phyloP scores from a whole-genome alignment of 2,329 filamentous ascomycete genomes.

The Botrytis squamosa region DNA sequence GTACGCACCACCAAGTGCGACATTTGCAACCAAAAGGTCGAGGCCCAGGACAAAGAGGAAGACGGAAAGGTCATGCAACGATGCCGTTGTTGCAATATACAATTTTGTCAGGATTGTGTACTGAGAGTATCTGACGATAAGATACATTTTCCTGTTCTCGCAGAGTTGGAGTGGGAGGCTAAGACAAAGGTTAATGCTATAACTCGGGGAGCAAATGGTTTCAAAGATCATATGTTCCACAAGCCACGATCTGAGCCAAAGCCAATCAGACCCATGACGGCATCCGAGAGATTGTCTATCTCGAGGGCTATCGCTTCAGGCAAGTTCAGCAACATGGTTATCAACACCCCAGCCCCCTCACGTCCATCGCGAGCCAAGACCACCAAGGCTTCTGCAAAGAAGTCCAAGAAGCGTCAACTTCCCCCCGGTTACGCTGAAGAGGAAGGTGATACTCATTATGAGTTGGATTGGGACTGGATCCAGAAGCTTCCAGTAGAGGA shows the following conservation, averaged over 20 bases:
- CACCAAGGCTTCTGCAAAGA: neutral
- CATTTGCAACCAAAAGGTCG: neutral
- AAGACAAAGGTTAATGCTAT: neutral
- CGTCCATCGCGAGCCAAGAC: neutral
- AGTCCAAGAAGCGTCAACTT: neutral
- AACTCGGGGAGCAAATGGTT: neutral
- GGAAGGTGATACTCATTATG: neutral
- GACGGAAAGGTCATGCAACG: neutral
- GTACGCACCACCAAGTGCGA: conserved; percentile 18
- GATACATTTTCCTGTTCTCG: neutral
- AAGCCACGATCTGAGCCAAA: neutral
- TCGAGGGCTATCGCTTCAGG: neutral
- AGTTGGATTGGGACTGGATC: neutral
- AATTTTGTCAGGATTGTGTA: neutral
- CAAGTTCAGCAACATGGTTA: neutral
- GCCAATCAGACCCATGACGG: neutral
- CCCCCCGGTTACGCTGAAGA: neutral
- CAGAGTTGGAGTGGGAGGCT: conserved; percentile 3
- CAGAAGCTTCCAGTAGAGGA: neutral
- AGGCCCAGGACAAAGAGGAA: neutral
- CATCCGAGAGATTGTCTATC: neutral
- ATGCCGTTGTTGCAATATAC: neutral
- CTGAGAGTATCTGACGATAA: neutral
- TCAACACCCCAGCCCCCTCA: neutral
- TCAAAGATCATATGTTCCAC: neutral